Evolutionary conservation across 2,329 filamentous ascomycete genomes (phyloP).

Genomic region (Phoma sp.): DNA sequence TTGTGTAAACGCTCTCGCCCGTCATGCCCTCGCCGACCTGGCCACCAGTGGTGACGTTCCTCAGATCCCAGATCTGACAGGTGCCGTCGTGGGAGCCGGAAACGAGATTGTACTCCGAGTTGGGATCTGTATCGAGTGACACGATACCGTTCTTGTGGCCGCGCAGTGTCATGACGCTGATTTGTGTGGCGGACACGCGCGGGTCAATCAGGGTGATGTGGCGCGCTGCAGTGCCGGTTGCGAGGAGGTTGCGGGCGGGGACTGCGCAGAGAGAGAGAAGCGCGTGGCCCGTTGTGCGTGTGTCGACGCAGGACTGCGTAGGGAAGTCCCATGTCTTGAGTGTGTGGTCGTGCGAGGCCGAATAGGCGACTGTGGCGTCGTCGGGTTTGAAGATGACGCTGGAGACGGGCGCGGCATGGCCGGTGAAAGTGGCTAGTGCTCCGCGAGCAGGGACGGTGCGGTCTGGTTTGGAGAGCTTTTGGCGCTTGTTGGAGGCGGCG

Average conservation of each 20-base stretch:
- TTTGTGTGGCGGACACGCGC: slow-evolving; percentile 74
- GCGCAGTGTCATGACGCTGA: slow-evolving; percentile 86
- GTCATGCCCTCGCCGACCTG: slow-evolving; percentile 57
- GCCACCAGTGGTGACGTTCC: slow-evolving; percentile 68
- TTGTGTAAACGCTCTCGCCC: slow-evolving; percentile 77
- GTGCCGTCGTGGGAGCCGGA: slow-evolving; percentile 93
- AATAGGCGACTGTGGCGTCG: slow-evolving; percentile 89
- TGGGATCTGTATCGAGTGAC: slow-evolving; percentile 64
- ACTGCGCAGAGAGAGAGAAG: slow-evolving; percentile 81
- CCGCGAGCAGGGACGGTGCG: slow-evolving; percentile 74
- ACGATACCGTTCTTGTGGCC: slow-evolving; percentile 81
- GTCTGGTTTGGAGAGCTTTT: slow-evolving; percentile 69
- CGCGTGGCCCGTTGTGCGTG: slow-evolving; percentile 81
- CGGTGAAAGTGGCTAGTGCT: slow-evolving; percentile 73
- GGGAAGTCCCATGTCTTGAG: slow-evolving; percentile 90
- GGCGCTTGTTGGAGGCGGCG: slow-evolving; percentile 72
- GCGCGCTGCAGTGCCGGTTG: slow-evolving; percentile 80
- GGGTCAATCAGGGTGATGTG: slow-evolving; percentile 95
- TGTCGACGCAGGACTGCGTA: slow-evolving; percentile 78
- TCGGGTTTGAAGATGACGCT: slow-evolving; percentile 83
- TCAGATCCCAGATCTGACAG: slow-evolving; percentile 91
- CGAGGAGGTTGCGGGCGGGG: slow-evolving; percentile 67
- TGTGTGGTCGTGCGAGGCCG: slow-evolving; percentile 87
- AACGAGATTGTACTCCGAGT: slow-evolving; percentile 81
- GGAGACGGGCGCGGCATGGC: slow-evolving; percentile 76